A percentile compares a stretch with the other conserved stretches of the same genome.
Conservation (phyloP, 176 grass and related monocot species). For the Oryza glaberrima region DNA sequence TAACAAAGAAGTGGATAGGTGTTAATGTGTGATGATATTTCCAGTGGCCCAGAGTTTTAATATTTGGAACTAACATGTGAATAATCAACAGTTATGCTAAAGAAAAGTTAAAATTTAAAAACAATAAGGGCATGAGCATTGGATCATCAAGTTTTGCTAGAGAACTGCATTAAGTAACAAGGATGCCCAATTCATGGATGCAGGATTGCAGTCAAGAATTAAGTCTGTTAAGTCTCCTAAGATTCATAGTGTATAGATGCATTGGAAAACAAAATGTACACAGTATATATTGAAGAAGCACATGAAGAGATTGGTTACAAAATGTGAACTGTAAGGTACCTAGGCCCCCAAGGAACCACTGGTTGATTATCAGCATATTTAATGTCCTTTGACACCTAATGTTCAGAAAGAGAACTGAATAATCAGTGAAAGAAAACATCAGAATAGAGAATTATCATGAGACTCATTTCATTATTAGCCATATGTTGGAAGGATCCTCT, state of each 20-base stretch:
- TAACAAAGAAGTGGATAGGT: neutral
- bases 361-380: conserved; percentile 76
- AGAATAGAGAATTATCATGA: neutral
- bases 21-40: neutral
- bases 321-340: conserved; percentile 41
- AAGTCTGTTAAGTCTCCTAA: neutral
- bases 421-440: neutral
- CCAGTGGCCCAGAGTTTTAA: neutral
- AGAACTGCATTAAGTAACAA: neutral
- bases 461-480: neutral
- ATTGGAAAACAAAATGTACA: conserved; percentile 14
- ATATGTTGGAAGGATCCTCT: neutral
- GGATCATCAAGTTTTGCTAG: neutral
- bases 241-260: neutral
- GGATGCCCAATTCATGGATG: neutral
- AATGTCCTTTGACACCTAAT: conserved; percentile 67
- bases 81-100: neutral
- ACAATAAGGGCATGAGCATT: neutral
- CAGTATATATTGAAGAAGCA: neutral
- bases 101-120: conserved; percentile 10
- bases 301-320: neutral
- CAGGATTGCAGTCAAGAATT: neutral
- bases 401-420: conserved; percentile 4
- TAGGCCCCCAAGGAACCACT: conserved; percentile 66
- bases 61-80: conserved; percentile 1